Percentiles rank a stretch among this genome's conserved stretches.
Evolutionary conservation across 2,329 filamentous ascomycete species (phyloP).

Genomic region (Aspergillus latus): DNA sequence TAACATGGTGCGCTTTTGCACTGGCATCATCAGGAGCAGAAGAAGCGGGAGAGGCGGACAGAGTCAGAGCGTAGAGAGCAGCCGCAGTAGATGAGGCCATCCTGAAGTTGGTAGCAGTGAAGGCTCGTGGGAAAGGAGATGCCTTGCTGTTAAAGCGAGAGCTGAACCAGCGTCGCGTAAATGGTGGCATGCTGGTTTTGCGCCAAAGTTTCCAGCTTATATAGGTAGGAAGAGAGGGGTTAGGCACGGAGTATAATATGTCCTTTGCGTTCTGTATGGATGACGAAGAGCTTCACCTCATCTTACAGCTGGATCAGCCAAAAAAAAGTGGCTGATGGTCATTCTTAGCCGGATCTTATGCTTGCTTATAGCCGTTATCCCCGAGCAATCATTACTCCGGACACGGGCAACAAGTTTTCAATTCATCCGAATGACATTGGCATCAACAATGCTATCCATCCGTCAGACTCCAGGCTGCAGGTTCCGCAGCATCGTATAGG

Average conservation of each 20-base stretch:
- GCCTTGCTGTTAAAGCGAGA: constrained; percentile 22
- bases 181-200: constrained; percentile 13
- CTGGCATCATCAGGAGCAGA: constrained; percentile 41
- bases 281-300: neutral
- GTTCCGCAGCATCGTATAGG: neutral
- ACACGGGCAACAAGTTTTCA: neutral
- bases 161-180: constrained; percentile 21
- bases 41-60: constrained; percentile 36
- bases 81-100: constrained; percentile 41
- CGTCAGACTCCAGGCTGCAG: neutral
- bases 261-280: too few species aligned
- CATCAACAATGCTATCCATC: neutral
- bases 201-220: neutral
- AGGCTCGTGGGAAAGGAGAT: constrained; percentile 9
- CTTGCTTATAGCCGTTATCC: constrained; percentile 8
- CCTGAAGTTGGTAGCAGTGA: constrained; percentile 25
- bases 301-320: neutral
- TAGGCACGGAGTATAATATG: neutral
- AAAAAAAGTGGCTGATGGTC: neutral
- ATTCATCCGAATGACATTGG: neutral
- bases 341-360: neutral
- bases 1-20: constrained; percentile 42
- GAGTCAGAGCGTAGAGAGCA: constrained; percentile 43
- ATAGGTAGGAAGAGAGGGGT: neutral
- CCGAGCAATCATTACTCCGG: neutral